Percentiles rank a stretch among this genome's conserved stretches.
These are phyloP conservation scores for Xylaria sp. DNA, from an alignment of 2,329 filamentous ascomycete genomes.

Conservation along the genomic window DNA sequence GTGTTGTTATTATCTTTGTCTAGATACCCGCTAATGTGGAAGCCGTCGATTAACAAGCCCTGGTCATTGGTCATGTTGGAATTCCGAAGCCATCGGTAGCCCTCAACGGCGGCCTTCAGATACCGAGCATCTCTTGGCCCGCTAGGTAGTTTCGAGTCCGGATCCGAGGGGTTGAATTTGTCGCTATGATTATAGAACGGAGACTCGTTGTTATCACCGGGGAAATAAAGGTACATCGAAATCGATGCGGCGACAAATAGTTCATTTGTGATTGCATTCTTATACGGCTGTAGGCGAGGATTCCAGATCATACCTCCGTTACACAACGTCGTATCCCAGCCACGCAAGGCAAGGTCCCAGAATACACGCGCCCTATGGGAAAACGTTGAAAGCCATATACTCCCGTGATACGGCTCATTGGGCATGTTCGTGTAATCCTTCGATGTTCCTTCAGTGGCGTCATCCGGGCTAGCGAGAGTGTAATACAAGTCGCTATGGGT, in stretches of 20 bases:
- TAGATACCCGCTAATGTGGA: conserved; percentile 78
- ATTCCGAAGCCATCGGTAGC: conserved; percentile 81
- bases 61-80: conserved; percentile 83
- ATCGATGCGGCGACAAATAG: conserved; percentile 87
- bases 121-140: conserved; percentile 68
- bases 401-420: conserved; percentile 76
- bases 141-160: conserved; percentile 51
- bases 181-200: conserved; percentile 64
- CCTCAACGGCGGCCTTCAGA: conserved; percentile 77
- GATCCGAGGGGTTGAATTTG: conserved; percentile 39
- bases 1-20: conserved; percentile 71
- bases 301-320: conserved; percentile 93
- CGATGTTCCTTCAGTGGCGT: conserved; percentile 43
- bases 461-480: conserved; percentile 39
- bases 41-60: conserved; percentile 87
- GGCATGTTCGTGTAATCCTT: conserved; percentile 40
- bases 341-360: conserved; percentile 80
- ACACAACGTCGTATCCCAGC: conserved; percentile 86
- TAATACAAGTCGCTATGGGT: conserved; percentile 75
- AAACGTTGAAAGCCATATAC: conserved; percentile 79
- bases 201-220: conserved; percentile 78
- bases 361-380: conserved; percentile 86
- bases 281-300: conserved; percentile 82
- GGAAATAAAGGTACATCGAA: conserved; percentile 89
- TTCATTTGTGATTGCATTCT: conserved; percentile 96